Base-by-base conservation (phyloP, 2,329 filamentous ascomycete species). In the Talaromyces pinophilus region DNA sequence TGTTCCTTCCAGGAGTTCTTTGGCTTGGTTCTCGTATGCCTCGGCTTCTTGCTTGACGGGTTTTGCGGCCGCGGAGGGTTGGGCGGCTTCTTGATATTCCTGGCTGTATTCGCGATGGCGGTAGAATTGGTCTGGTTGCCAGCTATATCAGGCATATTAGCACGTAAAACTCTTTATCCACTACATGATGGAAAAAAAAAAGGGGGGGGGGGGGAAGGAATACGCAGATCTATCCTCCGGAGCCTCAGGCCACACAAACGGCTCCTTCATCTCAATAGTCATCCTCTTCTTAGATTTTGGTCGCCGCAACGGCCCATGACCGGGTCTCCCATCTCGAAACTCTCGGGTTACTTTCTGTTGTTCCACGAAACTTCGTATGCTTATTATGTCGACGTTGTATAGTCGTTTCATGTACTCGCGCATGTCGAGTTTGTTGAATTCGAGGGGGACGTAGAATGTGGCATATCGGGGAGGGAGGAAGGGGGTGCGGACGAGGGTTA, bases 341-440 rank as follows among this genome's bases (percentile, higher is more conserved):
- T 74, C 74, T 62, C 70, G 86, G 66, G 85, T 85, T 42, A 90
- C 78, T 57, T 85, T 86, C 76, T 88, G 85, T 79, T 90, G 87
- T 73, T 91, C 88, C 75, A 98, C 87, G 75, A 87, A 94, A 63
- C 91, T 93, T 68, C 94, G 91, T 69, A 98, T 88, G 70, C 84
- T 84, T 62, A 87, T 82, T 63, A 90, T 87, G 70, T 89, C 85
- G 68, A 98, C 89, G 68, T 86, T 85, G 84, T 99, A 99, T 52
- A 87, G 86, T 78, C 96, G 89, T 82, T 87, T 91, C 69, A 99
- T 89, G 83, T 98, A 99, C 82, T 97, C 93, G 79, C 93, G 92
- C 50, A 99, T 82, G 78, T 99, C 95, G 79, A 98, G 90, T 82
- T 99, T 99, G 84, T 92, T 96, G 84, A 97, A 93, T 73, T 87